A percentile compares a stretch with the other conserved stretches of the same genome.
phyloP scores from a whole-genome alignment of 257 asterid genomes.

The Solanum lycopersicoides region DNA sequence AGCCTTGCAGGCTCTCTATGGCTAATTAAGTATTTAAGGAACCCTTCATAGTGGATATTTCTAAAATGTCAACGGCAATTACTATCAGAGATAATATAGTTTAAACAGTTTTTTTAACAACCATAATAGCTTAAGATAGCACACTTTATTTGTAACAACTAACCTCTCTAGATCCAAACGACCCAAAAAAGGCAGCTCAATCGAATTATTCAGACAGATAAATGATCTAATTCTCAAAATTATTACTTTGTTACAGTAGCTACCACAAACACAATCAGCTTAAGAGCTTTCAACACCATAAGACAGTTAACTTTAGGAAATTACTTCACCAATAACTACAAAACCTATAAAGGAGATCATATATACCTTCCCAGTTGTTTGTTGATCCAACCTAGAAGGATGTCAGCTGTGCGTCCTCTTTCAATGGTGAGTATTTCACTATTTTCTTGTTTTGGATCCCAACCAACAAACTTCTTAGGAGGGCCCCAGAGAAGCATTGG shows the following conservation, averaged over 20 bases:
- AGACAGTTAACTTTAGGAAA: neutral
- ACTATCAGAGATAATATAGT: neutral
- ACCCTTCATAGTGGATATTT: neutral
- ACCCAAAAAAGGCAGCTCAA: neutral
- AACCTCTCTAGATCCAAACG: neutral
- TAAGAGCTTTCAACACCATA: neutral
- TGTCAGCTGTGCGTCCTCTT: constrained; percentile 59
- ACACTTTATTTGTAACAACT: neutral
- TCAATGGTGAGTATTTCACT: constrained; percentile 47
- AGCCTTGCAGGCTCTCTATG: neutral
- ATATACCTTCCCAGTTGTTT: constrained; percentile 58
- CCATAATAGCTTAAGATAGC: neutral
- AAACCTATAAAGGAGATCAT: neutral
- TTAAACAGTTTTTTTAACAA: neutral
- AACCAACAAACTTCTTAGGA: constrained; percentile 71
- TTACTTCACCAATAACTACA: neutral
- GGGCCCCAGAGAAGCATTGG: constrained; percentile 91
- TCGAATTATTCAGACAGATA: neutral
- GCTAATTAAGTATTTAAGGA: neutral
- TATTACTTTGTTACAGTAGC: neutral
- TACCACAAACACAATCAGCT: neutral
- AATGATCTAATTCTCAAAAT: neutral
- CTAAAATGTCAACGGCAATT: neutral
- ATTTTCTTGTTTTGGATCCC: constrained; percentile 56
- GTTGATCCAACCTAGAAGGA: constrained; percentile 71